A percentile compares a stretch with the other conserved stretches of the same genome.
These are phyloP conservation scores for Starmera dryadoides DNA, from an alignment of 805 yeast species.

Conservation along the genomic window DNA sequence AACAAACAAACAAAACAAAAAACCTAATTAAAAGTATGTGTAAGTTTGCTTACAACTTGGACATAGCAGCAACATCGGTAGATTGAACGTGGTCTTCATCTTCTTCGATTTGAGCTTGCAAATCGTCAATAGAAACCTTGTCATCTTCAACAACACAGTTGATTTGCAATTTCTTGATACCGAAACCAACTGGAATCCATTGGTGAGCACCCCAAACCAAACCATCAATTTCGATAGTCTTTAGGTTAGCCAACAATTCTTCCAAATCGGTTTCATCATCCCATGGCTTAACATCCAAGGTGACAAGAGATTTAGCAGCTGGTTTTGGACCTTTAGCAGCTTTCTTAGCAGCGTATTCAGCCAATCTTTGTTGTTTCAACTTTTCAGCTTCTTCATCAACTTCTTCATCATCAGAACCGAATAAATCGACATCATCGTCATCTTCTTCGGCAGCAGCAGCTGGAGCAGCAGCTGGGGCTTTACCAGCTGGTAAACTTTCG, in stretches of 20 bases:
- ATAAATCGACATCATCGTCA: constrained; percentile 86
- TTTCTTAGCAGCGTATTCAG: constrained; percentile 96
- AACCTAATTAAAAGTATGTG: constrained; percentile 1
- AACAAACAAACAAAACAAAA: too few species aligned
- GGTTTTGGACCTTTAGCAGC: constrained; percentile 96
- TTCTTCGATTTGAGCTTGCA: constrained; percentile 68
- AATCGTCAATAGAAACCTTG: constrained; percentile 87
- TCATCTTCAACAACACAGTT: constrained; percentile 98
- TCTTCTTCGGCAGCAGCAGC: constrained; percentile 65
- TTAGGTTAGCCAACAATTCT: constrained; percentile 78
- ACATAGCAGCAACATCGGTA: constrained; percentile 98
- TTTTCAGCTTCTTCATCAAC: constrained; percentile 97
- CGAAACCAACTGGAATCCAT: constrained; percentile 96
- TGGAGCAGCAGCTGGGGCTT: constrained; percentile 48
- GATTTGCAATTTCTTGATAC: constrained; percentile 98
- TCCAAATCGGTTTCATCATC: constrained; percentile 98
- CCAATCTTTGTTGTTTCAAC: constrained; percentile 94
- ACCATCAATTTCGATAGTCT: constrained; percentile 85
- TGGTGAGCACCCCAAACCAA: constrained; percentile 97
- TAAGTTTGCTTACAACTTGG: constrained; percentile 63
- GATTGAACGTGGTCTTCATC: constrained; percentile 99
- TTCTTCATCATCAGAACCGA: constrained; percentile 87
- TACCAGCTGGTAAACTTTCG: constrained; percentile 69
- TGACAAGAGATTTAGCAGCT: constrained; percentile 96
- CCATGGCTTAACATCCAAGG: constrained; percentile 99